Evolutionary conservation across 768 basidiomycete species (phyloP), one percentile per base, ranked within the genome.

Genomic region (Amanita pseudoporphyria): DNA sequence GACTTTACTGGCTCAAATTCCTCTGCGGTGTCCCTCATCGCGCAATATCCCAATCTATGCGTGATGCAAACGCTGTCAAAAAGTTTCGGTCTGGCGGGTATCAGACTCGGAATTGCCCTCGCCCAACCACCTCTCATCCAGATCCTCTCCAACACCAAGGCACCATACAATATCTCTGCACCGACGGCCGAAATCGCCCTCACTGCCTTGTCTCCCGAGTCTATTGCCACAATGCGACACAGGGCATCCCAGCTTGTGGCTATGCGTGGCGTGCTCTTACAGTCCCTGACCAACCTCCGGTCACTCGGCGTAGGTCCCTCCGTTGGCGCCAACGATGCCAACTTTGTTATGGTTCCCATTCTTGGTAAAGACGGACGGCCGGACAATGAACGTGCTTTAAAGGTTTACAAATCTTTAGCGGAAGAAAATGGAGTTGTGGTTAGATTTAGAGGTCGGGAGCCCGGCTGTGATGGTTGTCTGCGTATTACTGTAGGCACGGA

Each of bases 61-160:
- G 91, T 99, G n/a, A 81, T 90, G 73, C 96, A 99, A 62, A 98
- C 96, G 2, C 68, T 98, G 32, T 95, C 91, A 66, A 99, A 98
- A 61, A 84, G 92, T 56, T 97, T 97, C 56, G 96, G 95, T 1
- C 71, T 99, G 9, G 96, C 96, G 1, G 93, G 85, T 10, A 96
- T 99, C 58, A 77, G 96, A 90, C 72, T 99, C 22, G 96, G 96
- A 0, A 79, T 94, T 40, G 90, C 91, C 0, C 69, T 97, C 49
- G 89, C 92, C 5, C 87, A 93, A 52, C 92, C 92, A 0, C 82
- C 89, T 0, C 70, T 99, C 10, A 86, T 97, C 39, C 94, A 92
- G 58, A 75, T 97, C 54, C 79, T 98, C 47, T 78, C 81, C 52
- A 98, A 98, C 64, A 87, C 94, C 22, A 99, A 99, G 64, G 96